These are phyloP conservation scores for Metarhizium album DNA, from an alignment of 2,329 filamentous ascomycete genomes.

Conservation along the genomic window DNA sequence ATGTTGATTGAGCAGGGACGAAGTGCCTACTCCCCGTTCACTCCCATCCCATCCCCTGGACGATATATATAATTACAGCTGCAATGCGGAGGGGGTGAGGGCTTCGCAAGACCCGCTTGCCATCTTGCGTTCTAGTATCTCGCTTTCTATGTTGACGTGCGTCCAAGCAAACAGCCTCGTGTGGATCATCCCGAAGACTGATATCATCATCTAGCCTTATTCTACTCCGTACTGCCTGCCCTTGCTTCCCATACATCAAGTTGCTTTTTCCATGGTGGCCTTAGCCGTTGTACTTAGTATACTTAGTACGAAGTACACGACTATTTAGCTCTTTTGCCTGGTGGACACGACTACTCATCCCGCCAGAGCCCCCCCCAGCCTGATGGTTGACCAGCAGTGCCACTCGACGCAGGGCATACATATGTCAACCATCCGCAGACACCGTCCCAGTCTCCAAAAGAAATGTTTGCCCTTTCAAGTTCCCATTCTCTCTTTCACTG, in stretches of 20 bases:
- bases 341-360: neutral
- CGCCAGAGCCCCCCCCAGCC: neutral
- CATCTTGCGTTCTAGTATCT: neutral
- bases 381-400: constrained; percentile 3
- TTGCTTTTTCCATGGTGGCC: constrained; percentile 6
- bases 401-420: constrained; percentile 6
- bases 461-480: constrained; percentile 20
- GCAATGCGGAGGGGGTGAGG: neutral
- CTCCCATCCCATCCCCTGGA: neutral
- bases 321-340: neutral
- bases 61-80: neutral
- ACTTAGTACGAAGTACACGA: neutral
- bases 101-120: neutral
- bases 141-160: neutral
- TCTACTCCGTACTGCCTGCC: neutral
- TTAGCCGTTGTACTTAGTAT: constrained; percentile 1
- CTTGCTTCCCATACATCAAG: constrained; percentile 2
- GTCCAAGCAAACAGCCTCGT: neutral
- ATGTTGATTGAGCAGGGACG: neutral
- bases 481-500: constrained; percentile 15
- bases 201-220: neutral
- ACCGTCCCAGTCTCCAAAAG: constrained; percentile 19
- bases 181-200: neutral
- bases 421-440: constrained; percentile 18
- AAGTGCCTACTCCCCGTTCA: neutral